Evolutionary conservation across 139 green algal genomes (phyloP).

Genomic region (Edaphochlamys debaryana): DNA sequence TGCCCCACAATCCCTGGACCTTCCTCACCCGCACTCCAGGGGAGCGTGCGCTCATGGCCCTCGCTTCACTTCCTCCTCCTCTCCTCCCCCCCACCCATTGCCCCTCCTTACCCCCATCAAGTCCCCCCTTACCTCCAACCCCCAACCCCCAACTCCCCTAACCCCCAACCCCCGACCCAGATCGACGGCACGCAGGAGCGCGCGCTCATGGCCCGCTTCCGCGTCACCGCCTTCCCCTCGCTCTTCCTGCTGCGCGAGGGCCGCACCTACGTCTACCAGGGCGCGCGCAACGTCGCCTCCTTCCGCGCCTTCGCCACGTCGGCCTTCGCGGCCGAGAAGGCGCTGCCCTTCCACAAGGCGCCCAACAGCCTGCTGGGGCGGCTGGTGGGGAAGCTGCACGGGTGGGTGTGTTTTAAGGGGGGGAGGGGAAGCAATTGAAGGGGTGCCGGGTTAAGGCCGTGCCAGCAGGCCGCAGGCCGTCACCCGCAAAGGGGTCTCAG

Average conservation of each 20-base stretch:
- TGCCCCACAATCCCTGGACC: too few relatives aligned
- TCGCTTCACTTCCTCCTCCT: too few relatives aligned
- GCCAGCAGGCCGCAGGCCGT: too few relatives aligned
- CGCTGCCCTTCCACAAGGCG: slow-evolving; percentile 44
- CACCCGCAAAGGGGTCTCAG: too few relatives aligned
- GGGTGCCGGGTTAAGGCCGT: too few relatives aligned
- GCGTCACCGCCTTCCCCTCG: slow-evolving; percentile 48
- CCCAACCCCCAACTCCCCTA: too few relatives aligned
- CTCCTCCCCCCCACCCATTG: too few relatives aligned
- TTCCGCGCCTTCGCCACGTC: slow-evolving; percentile 42
- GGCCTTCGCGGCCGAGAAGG: slow-evolving; percentile 12
- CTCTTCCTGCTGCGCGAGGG: slow-evolving; percentile 53
- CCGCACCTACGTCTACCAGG: slow-evolving; percentile 49
- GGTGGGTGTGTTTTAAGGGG: slow-evolving; percentile 29
- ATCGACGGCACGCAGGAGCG: slow-evolving; percentile 49
- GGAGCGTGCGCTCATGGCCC: too few relatives aligned
- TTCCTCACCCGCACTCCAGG: too few relatives aligned
- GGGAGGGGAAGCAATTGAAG: too few relatives aligned
- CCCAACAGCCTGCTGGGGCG: slow-evolving; percentile 49
- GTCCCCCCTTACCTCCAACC: too few relatives aligned
- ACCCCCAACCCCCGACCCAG: slow-evolving; percentile 3
- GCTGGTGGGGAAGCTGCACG: slow-evolving; percentile 40
- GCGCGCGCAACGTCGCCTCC: slow-evolving; percentile 6
- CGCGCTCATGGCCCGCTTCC: slow-evolving; percentile 47
- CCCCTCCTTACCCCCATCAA: too few relatives aligned